Conservation (phyloP, 1,139 yeast genomes). For the Candida tropicalis region DNA sequence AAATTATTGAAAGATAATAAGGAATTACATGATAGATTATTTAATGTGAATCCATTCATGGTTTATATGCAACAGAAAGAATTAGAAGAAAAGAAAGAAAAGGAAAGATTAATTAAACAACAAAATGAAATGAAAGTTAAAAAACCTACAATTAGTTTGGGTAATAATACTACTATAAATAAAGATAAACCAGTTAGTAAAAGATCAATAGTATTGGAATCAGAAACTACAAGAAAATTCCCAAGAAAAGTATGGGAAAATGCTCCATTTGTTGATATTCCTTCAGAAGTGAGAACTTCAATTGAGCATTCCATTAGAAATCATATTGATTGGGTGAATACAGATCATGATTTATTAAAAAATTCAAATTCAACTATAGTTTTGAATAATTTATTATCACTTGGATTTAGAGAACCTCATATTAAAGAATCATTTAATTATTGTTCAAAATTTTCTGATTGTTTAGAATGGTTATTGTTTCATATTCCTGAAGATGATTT, state of each 20-base stretch:
- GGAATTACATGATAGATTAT: slow-evolving; percentile 50
- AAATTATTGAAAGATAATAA: slow-evolving; percentile 47
- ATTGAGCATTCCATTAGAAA: slow-evolving; percentile 57
- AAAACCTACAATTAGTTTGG: slow-evolving; percentile 45
- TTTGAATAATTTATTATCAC: slow-evolving; percentile 27
- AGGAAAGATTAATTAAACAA: slow-evolving; percentile 44
- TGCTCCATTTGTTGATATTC: slow-evolving; percentile 57
- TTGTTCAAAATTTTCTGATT: slow-evolving; percentile 53
- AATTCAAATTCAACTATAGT: not conserved
- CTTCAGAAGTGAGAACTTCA: slow-evolving; percentile 49
- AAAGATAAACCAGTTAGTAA: not conserved
- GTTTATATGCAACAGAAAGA: slow-evolving; percentile 59
- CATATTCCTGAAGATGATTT: slow-evolving; percentile 94
- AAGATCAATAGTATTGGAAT: slow-evolving; percentile 1
- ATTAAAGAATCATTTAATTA: slow-evolving; percentile 71
- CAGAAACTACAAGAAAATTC: slow-evolving; percentile 27
- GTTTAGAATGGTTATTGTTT: slow-evolving; percentile 81
- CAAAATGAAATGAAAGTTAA: slow-evolving; percentile 42
- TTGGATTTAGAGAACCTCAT: slow-evolving; percentile 76
- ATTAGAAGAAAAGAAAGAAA: slow-evolving; percentile 38
- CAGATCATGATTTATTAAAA: slow-evolving; percentile 16
- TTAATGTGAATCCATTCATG: slow-evolving; percentile 72
- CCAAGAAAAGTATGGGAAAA: slow-evolving; percentile 68
- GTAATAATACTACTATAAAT: slow-evolving; percentile 6
- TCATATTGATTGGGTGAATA: slow-evolving; percentile 56